These are phyloP conservation scores for Avena sativa DNA, from an alignment of 176 grass and related monocot genomes.

Conservation along the genomic window DNA sequence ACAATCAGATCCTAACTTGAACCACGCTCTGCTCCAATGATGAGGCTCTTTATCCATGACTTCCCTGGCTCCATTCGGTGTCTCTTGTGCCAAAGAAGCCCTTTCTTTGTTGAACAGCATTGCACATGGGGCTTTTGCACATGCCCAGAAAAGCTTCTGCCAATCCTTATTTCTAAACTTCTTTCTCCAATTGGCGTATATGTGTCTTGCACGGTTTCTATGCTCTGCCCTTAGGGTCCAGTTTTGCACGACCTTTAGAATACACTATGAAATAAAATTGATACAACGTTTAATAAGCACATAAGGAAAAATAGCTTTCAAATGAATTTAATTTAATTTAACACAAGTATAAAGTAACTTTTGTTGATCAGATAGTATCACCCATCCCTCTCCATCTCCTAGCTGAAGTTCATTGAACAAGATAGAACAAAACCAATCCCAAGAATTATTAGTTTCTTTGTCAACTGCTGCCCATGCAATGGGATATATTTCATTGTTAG, in stretches of 20 bases:
- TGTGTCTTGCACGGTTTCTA: neutral
- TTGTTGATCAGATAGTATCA: neutral
- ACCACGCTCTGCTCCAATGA: neutral
- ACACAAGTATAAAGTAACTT: neutral
- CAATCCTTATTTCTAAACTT: neutral
- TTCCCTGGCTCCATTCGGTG: neutral
- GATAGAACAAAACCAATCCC: neutral
- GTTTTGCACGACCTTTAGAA: neutral
- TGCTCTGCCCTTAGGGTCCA: neutral
- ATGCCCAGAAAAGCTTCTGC: neutral
- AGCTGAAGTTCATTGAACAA: neutral
- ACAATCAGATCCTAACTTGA: neutral
- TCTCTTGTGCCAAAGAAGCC: neutral
- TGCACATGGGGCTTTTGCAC: neutral
- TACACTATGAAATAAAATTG: neutral
- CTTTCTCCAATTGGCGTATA: neutral
- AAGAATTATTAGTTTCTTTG: too few relatives aligned
- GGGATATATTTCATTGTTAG: too few relatives aligned
- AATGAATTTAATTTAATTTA: neutral
- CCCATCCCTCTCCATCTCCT: neutral
- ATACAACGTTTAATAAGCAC: neutral
- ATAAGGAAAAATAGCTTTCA: neutral
- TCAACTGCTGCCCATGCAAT: too few relatives aligned
- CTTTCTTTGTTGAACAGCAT: neutral
- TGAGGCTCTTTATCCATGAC: neutral